A percentile compares a stretch with the other conserved stretches of the same genome.
Conservation (phyloP, 768 basidiomycete species). For the Bullera alba region DNA sequence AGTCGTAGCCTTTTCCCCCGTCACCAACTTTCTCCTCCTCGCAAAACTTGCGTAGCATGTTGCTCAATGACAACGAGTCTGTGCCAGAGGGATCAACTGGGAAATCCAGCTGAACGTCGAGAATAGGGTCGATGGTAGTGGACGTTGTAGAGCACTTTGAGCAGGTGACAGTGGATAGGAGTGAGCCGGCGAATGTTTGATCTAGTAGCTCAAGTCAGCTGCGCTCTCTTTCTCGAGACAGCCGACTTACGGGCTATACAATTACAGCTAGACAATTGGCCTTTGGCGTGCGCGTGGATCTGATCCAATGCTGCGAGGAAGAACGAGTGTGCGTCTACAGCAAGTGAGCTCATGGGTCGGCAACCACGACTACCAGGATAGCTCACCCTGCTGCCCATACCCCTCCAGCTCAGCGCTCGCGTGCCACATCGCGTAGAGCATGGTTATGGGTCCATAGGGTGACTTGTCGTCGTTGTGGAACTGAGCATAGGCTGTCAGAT, state of each 20-base stretch:
- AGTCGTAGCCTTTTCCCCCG: slow-evolving; percentile 65
- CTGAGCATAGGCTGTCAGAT: slow-evolving; percentile 33
- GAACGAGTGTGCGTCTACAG: slow-evolving; percentile 45
- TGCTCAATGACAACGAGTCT: slow-evolving; percentile 62
- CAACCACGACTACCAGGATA: neutral
- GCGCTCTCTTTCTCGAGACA: neutral
- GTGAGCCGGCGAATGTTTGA: slow-evolving; percentile 73
- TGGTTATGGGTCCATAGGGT: slow-evolving; percentile 72
- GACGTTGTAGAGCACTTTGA: slow-evolving; percentile 73
- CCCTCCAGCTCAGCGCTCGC: slow-evolving; percentile 72
- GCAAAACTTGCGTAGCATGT: slow-evolving; percentile 64
- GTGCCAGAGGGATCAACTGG: slow-evolving; percentile 44
- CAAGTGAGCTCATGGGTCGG: neutral
- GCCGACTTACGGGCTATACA: slow-evolving; percentile 63
- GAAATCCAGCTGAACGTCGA: slow-evolving; percentile 84
- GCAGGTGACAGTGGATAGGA: slow-evolving; percentile 85
- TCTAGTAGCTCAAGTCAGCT: slow-evolving; percentile 43
- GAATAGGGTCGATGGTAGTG: slow-evolving; percentile 75
- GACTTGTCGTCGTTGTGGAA: slow-evolving; percentile 52
- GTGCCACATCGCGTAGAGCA: slow-evolving; percentile 77
- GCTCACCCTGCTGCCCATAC: slow-evolving; percentile 90
- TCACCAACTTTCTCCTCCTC: slow-evolving; percentile 73
- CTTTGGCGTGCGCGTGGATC: slow-evolving; percentile 73
- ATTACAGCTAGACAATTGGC: slow-evolving; percentile 71
- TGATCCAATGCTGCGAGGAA: slow-evolving; percentile 62